phyloP scores from a whole-genome alignment of 163 green algal genomes.

The Coccomyxa subellipsoidea region DNA sequence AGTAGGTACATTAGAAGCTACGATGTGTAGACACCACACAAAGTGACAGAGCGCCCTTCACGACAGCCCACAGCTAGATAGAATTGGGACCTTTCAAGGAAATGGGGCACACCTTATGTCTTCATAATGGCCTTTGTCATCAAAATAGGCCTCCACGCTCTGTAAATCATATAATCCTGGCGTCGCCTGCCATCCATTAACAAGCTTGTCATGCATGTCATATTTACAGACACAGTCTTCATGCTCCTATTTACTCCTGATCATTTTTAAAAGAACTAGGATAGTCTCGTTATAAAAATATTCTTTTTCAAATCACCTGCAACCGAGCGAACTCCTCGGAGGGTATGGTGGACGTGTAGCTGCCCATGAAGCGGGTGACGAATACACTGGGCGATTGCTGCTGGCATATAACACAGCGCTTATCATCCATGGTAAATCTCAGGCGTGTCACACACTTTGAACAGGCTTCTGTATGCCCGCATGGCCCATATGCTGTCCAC shows the following conservation, averaged over 20 bases:
- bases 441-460: slow-evolving; percentile 81
- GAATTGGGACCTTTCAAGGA: too few relatives aligned
- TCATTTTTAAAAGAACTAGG: too few relatives aligned
- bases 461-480: slow-evolving; percentile 90
- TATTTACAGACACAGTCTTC: background rate
- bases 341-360: slow-evolving; percentile 69
- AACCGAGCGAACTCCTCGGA: slow-evolving; percentile 62
- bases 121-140: slow-evolving; percentile 77
- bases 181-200: background rate
- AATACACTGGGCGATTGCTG: slow-evolving; percentile 60
- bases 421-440: slow-evolving; percentile 84
- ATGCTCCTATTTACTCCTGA: too few relatives aligned
- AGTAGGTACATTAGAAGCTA: background rate
- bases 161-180: slow-evolving; percentile 62
- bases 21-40: too few relatives aligned
- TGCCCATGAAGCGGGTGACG: slow-evolving; percentile 76
- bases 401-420: slow-evolving; percentile 85
- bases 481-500: slow-evolving; percentile 75
- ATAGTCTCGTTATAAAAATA: background rate
- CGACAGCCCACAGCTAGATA: too few relatives aligned
- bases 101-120: slow-evolving; percentile 53
- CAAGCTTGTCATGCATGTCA: background rate
- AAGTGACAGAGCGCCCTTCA: too few relatives aligned
- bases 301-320: slow-evolving; percentile 44
- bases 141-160: slow-evolving; percentile 82